A percentile compares a stretch with the other conserved stretches of the same genome.
phyloP scores from a whole-genome alignment of 805 yeast genomes.

The Saccharomycopsis babjevae region DNA sequence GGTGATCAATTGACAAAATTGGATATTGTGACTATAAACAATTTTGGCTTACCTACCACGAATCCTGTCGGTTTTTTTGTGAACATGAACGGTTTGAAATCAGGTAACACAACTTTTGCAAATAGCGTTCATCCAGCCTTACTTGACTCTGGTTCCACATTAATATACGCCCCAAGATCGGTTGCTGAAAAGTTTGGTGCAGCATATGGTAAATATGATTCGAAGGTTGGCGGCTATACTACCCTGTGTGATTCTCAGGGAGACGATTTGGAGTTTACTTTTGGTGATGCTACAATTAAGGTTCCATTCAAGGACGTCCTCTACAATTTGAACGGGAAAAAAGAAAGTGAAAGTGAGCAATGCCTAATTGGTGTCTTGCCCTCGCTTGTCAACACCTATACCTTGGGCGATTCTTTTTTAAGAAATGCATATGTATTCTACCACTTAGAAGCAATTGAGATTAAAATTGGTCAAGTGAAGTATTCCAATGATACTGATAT shows the following conservation, averaged over 20 bases:
- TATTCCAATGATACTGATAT: conserved; percentile 20
- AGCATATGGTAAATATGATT: conserved; percentile 4
- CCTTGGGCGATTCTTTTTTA: conserved; percentile 48
- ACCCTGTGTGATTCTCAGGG: conserved; percentile 4
- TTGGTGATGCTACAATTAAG: conserved; percentile 5
- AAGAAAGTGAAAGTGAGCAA: conserved; percentile 18
- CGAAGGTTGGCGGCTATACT: background rate
- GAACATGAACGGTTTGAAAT: conserved; percentile 22
- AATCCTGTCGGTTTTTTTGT: conserved; percentile 39
- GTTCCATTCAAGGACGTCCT: conserved; percentile 25
- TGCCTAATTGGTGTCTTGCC: conserved; percentile 38
- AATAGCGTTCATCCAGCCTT: conserved; percentile 27
- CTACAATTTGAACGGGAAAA: conserved; percentile 10
- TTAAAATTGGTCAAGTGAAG: conserved; percentile 47
- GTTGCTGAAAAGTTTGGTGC: conserved; percentile 21
- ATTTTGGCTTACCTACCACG: conserved; percentile 26
- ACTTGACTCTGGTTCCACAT: conserved; percentile 47
- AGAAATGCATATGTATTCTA: conserved; percentile 53
- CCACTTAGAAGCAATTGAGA: conserved; percentile 45
- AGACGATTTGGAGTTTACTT: conserved; percentile 4
- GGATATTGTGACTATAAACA: conserved; percentile 39
- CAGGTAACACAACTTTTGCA: conserved; percentile 21
- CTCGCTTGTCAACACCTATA: conserved; percentile 18
- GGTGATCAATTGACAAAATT: conserved; percentile 42
- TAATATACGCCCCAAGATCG: conserved; percentile 35